These are phyloP conservation scores for Cercospora sojina DNA, from an alignment of 2,329 filamentous ascomycete species.

Conservation along the genomic window DNA sequence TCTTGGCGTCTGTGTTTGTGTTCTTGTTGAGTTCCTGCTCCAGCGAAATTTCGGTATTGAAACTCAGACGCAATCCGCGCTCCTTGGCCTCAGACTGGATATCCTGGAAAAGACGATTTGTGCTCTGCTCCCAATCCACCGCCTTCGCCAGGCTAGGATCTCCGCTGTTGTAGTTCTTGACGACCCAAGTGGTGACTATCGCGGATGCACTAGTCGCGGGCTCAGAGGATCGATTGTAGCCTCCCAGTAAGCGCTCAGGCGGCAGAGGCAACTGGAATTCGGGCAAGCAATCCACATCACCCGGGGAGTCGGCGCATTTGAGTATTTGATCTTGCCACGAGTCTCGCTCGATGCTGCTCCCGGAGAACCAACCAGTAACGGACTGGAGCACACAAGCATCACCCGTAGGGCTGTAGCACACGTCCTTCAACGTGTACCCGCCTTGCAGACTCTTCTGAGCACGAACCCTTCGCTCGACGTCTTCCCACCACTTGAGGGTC, in stretches of 20 bases:
- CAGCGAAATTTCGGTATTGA: constrained; percentile 91
- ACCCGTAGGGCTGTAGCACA: constrained; percentile 92
- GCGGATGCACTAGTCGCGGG: constrained; percentile 70
- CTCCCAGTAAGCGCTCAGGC: constrained; percentile 81
- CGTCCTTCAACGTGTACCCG: constrained; percentile 70
- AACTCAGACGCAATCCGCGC: constrained; percentile 82
- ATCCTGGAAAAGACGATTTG: constrained; percentile 72
- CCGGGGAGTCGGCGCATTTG: constrained; percentile 72
- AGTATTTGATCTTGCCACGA: constrained; percentile 72
- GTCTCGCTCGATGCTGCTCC: constrained; percentile 51
- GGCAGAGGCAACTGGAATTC: constrained; percentile 86
- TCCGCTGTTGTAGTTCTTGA: constrained; percentile 79
- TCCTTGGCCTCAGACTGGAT: constrained; percentile 75
- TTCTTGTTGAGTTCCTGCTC: constrained; percentile 97
- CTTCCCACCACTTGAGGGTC: constrained; percentile 90
- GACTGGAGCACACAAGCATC: constrained; percentile 91
- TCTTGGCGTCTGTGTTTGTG: constrained; percentile 96
- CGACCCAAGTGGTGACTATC: constrained; percentile 89
- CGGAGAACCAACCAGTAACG: constrained; percentile 80
- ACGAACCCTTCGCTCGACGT: constrained; percentile 75
- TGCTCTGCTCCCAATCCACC: constrained; percentile 83
- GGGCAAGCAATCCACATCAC: constrained; percentile 64
- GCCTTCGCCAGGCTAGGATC: constrained; percentile 68
- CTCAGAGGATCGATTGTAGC: constrained; percentile 61
- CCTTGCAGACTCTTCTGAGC: constrained; percentile 68